Conservation (phyloP, 805 yeast species). For the Candida vaughaniae region DNA sequence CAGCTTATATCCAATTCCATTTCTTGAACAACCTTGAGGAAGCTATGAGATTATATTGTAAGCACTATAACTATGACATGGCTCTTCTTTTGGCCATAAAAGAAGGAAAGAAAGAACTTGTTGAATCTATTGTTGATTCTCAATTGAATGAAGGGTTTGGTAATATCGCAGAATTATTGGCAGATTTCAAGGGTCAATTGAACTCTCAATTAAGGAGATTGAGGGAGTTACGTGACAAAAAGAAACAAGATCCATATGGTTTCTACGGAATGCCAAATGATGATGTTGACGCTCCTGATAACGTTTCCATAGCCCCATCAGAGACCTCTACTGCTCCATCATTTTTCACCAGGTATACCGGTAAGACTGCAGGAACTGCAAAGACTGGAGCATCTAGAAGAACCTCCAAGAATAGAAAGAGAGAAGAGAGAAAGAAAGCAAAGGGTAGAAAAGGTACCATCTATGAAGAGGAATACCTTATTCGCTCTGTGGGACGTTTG, state of each 20-base stretch:
- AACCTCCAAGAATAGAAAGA: constrained; percentile 86
- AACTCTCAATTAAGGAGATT: constrained; percentile 80
- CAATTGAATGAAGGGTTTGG: constrained; percentile 88
- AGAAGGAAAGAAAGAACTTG: constrained; percentile 42
- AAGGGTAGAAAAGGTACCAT: constrained; percentile 97
- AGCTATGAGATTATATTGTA: constrained; percentile 69
- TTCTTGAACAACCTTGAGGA: constrained; percentile 60
- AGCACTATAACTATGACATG: constrained; percentile 68
- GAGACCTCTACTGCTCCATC: constrained; percentile 92
- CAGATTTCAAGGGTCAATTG: constrained; percentile 90
- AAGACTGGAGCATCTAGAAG: constrained; percentile 93
- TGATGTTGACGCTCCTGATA: constrained; percentile 76
- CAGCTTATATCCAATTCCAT: constrained; percentile 71
- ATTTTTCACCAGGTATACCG: constrained; percentile 93
- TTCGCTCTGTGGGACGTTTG: constrained; percentile 83
- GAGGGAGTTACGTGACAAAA: constrained; percentile 81
- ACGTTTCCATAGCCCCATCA: constrained; percentile 91
- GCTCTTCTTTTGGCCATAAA: constrained; percentile 67
- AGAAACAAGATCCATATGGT: constrained; percentile 78
- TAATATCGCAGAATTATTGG: constrained; percentile 76
- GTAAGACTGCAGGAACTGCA: constrained; percentile 94
- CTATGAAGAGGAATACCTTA: constrained; percentile 93
- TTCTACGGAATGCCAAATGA: constrained; percentile 67
- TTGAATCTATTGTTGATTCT: constrained; percentile 64
- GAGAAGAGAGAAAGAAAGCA: constrained; percentile 95